A percentile compares a stretch with the other conserved stretches of the same genome.
Conservation (phyloP, 805 yeast genomes). For the Kodamaea hsintzibuensis region DNA sequence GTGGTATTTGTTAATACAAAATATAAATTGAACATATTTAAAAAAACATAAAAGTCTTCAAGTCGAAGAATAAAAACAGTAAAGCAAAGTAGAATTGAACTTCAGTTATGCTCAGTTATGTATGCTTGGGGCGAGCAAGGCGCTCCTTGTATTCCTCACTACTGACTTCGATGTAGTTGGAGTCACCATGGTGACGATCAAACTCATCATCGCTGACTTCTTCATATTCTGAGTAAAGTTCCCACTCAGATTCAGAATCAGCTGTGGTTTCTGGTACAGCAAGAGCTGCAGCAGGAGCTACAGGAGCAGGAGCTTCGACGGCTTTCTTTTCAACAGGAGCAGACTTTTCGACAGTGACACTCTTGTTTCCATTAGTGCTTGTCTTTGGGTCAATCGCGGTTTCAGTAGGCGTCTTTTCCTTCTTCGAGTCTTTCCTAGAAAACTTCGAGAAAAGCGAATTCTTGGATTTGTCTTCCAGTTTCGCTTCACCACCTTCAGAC, state of each 20-base stretch:
- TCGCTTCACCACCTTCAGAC: constrained; percentile 9
- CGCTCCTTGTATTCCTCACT: constrained; percentile 17
- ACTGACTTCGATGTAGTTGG: constrained; percentile 46
- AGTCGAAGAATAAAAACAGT: not conserved
- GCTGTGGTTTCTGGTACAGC: not conserved
- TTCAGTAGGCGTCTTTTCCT: not conserved
- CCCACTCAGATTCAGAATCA: constrained; percentile 15
- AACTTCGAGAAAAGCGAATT: constrained; percentile 5
- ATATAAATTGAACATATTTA: constrained; percentile 1
- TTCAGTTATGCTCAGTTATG: not conserved
- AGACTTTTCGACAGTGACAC: not conserved
- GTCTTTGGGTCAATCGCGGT: not conserved
- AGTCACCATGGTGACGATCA: constrained; percentile 46
- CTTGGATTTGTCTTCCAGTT: constrained; percentile 1
- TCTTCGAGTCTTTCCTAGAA: constrained; percentile 6
- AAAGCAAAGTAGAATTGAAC: not conserved
- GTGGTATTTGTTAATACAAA: constrained; percentile 1
- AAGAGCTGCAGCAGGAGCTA: not conserved
- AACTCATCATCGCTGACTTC: constrained; percentile 51
- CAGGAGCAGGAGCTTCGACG: not conserved
- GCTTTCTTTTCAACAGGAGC: constrained; percentile 1
- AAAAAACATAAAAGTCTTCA: not conserved
- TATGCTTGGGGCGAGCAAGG: constrained; percentile 8
- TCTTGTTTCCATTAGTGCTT: not conserved
- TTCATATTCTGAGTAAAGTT: constrained; percentile 37